Base-by-base conservation (phyloP, 1,139 yeast species). In the Candida labiduridarum region DNA sequence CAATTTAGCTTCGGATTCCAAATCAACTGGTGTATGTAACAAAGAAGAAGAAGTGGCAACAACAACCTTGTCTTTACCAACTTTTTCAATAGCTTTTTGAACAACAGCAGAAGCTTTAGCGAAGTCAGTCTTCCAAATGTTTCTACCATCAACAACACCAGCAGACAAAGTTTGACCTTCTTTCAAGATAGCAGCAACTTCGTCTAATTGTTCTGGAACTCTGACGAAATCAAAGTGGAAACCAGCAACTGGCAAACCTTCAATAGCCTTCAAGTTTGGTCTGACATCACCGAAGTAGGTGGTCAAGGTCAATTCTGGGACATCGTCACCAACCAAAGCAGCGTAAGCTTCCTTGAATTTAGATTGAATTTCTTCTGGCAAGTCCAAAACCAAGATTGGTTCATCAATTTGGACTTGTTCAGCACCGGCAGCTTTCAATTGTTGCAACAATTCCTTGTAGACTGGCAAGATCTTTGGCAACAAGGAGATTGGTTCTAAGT, bases 91-190 rank as follows among this genome's bases (percentile, higher is more conserved):
- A 63, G 97, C 97, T 74, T 84, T 82, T 72, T 85, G 79, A 64
- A 91, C 96, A 58, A 87, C 71, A 60, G 77, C 87, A 67, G 91
- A 78, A 60, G 99, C 96, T 78, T 85, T 84, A 67, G 94, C 74
- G 66, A 87, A 89, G 80, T 94, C 89, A 72, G 96, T 87, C 84
- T 94, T 94, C 99, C 99, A 94, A 77, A 94, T 89, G 85, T 94
- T 94, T 85, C 99, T 91, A 79, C 99, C 99, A 66, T 90, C 96
- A 66, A 94, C 94, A 65, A 94, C 84, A 89, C 99, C 99, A 60
- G 87, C 96, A 59, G 98, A 92, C 69, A 94, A 82, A 59, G 81
- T 76, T 81, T 94, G 96, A 56, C 66, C 63, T 63, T 84, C 80
- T 56, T 59, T 64, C 56, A 92, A 77, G 66, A 87, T 79, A 53